These are phyloP conservation scores for Sphenostylis stenocarpa DNA, from an alignment of 306 rosid genomes.

Conservation along the genomic window DNA sequence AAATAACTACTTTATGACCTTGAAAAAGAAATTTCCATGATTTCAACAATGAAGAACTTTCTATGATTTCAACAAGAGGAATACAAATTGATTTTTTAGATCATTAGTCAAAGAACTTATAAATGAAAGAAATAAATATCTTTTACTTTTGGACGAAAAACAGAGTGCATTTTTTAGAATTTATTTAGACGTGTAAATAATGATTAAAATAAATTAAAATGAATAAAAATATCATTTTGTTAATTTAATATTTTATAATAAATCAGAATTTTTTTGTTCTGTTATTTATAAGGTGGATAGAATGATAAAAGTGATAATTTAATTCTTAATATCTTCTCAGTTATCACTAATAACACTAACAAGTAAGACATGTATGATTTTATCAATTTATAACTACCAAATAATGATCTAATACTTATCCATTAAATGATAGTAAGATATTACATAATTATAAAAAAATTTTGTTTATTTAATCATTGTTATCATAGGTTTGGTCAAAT, in stretches of 20 bases:
- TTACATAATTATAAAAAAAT: not conserved
- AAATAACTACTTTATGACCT: not conserved
- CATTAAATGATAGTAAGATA: not conserved
- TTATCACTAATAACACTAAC: not conserved
- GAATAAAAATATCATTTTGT: not conserved
- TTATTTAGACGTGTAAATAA: not conserved
- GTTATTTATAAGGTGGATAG: not conserved
- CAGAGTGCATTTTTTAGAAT: not conserved
- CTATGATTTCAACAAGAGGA: not conserved
- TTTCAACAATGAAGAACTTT: not conserved
- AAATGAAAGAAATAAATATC: constrained; percentile 19
- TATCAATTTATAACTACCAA: not conserved
- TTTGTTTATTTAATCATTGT: not conserved
- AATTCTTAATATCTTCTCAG: not conserved
- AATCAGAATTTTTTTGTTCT: not conserved
- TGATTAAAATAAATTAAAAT: not conserved
- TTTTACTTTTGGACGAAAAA: not conserved
- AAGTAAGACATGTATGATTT: not conserved
- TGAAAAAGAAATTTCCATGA: not conserved
- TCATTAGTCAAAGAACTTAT: constrained; percentile 12
- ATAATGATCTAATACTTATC: not conserved
- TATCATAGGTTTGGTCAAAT: not conserved
- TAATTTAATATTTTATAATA: not conserved
- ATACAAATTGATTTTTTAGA: not conserved
- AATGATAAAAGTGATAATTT: not conserved